Conservation (phyloP, 2,329 filamentous ascomycete genomes). For the Ophiostoma quercus region DNA sequence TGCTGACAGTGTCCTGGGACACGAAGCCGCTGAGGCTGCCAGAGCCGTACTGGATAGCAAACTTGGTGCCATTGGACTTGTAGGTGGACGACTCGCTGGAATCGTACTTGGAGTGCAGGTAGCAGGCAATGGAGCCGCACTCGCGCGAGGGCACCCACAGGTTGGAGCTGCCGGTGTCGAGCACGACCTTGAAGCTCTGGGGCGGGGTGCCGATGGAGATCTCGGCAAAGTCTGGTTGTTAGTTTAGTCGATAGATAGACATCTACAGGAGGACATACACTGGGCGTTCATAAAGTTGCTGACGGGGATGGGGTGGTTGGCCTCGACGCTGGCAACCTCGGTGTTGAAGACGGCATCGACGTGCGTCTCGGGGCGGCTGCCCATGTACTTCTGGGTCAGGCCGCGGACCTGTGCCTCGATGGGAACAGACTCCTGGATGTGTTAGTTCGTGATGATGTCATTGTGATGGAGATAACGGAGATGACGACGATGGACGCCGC, state of each 20-base stretch:
- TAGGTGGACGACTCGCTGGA: constrained; percentile 82
- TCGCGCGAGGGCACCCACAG: constrained; percentile 91
- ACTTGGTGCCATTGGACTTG: constrained; percentile 87
- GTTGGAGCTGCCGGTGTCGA: constrained; percentile 98
- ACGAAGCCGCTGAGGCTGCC: constrained; percentile 90
- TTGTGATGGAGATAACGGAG: neutral
- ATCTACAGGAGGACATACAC: constrained; percentile 59
- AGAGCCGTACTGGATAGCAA: constrained; percentile 93
- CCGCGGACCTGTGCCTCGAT: constrained; percentile 76
- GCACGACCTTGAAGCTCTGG: constrained; percentile 95
- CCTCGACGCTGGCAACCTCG: constrained; percentile 59
- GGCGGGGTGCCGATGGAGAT: constrained; percentile 88
- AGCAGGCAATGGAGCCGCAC: constrained; percentile 96
- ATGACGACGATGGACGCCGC: neutral
- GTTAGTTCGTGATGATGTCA: constrained; percentile 14
- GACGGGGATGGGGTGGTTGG: constrained; percentile 76
- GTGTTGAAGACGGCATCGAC: constrained; percentile 75
- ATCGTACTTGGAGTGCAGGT: constrained; percentile 95
- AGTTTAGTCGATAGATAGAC: neutral
- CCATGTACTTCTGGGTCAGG: constrained; percentile 95
- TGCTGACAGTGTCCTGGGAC: constrained; percentile 78
- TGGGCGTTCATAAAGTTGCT: constrained; percentile 98
- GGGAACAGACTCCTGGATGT: constrained; percentile 63
- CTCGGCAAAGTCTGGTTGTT: constrained; percentile 79
- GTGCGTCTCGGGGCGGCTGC: constrained; percentile 64